Evolutionary conservation across 2,329 filamentous ascomycete genomes (phyloP), one percentile per base, ranked within the genome.

Genomic region (Colletotrichum melonis): DNA sequence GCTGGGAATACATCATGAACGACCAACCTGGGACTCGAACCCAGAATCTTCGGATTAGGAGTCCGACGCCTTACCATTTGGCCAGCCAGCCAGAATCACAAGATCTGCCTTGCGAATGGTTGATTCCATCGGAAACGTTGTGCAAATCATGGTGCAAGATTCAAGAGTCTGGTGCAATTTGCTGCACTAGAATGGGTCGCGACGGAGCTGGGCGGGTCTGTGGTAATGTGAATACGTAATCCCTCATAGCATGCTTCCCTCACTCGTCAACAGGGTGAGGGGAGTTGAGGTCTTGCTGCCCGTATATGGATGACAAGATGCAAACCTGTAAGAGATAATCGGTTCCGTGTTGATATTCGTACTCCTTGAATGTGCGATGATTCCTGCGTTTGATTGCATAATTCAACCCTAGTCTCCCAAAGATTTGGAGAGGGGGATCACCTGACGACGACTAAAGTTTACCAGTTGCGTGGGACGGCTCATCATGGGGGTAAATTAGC

Each of bases 41-140:
- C 70, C 70, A 73, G 59, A 73, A 73, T 67, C 70, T 73, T 73
- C 70, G 68, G 70, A 68, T 73, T 73, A 73, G 70, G 70, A 73
- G 70, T 68, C 70, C 68, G 70, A 73, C 67, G 67, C 70, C 66
- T 67, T 73, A 73, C 70, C 70, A 73, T 73, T 73, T 68, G 66
- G 67, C 70, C 70, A 73, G 67, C 70, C 70, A 49, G 70, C 66
- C 70, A 6, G 24, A 11, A 16, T 12, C 3, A 16, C 11, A 26
- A 19, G 5, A 28, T 5, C 26, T 24, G 9, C 5, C 5, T 42
- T 42, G 22, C 22, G 9, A 56, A 14, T 4, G 3, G 24, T 56
- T 56, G 3, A 56, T 49, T 49, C 5, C 19, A 22, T 2, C 1
- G 1, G 19, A 9, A n/a, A 11, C 6, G 8, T 22, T 22, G 42